Base-by-base conservation (phyloP, 306 rosid genomes). In the Vigna hirtella region DNA sequence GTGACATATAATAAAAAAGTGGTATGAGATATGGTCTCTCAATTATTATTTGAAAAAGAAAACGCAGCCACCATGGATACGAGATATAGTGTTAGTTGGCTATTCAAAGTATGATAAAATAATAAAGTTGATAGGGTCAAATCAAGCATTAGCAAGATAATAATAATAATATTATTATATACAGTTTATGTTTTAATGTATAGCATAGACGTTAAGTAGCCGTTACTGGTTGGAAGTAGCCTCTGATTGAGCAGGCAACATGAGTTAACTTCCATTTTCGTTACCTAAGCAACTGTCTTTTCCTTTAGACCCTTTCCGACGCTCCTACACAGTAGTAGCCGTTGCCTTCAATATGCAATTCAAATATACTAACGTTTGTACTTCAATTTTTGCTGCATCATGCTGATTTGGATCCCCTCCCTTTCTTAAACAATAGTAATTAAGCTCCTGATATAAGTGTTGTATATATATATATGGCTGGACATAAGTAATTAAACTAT, bases 151-250 rank as follows among this genome's bases (percentile, higher is more conserved):
- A 9, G 40, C 13, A 42, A 17, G 50, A 34, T 53, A 34, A 32
- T 32, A 32, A 32, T 32, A 32, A 34, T 34, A 34, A 34, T 26
- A 26, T 0, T 26, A 26, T 26, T 2, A 26, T 26, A 26, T 26
- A 26, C 28, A 26, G 3, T 26, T 26, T 26, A 26, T 26, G 51
- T 1, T 30, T 5, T 45, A 24, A 55, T 12, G 38, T 38, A 38
- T 73, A 15, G 45, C 28, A 38, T 55, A 58, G 43, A 43, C 78
- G 57, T 57, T 58, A 58, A 59, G 30, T 58, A 42, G 43, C 68
- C 77, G 68, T 73, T 57, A 55, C 26, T 50, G 43, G 11, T 57
- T 56, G 77, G 43, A 6, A 56, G 43, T 42, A 57, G 68, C 45
- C 58, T 59, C 32, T 57, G 43, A 12, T 62, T 74, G 79, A 74